Evolutionary conservation across 306 rosid genomes (phyloP).

Genomic region (Ochetophila trinervis): DNA sequence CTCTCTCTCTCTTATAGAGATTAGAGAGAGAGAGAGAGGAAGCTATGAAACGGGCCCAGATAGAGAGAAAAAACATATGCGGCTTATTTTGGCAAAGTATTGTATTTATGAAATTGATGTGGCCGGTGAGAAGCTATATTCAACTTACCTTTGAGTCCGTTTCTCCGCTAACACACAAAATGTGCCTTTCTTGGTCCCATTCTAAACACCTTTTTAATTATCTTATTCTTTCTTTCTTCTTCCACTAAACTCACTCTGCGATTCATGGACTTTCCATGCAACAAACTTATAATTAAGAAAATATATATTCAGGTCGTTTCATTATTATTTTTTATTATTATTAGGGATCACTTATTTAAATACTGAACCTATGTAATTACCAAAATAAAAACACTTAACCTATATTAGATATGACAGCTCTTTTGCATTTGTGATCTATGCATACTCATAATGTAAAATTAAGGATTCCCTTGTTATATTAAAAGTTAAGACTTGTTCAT

Average conservation of each 20-base stretch:
- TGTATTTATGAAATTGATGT: slow-evolving; percentile 14
- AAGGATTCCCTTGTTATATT: too few species aligned
- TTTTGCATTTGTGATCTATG: too few species aligned
- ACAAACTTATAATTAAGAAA: background rate
- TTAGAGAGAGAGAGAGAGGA: slow-evolving; percentile 1
- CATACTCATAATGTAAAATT: too few species aligned
- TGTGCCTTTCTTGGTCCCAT: slow-evolving; percentile 32
- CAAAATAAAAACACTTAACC: too few species aligned
- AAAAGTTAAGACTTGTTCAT: too few species aligned
- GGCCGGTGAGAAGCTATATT: slow-evolving; percentile 59
- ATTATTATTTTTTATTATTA: too few species aligned
- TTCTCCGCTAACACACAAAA: slow-evolving; percentile 32
- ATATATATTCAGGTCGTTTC: too few species aligned
- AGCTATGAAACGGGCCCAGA: background rate
- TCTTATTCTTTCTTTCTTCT: background rate
- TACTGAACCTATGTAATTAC: too few species aligned
- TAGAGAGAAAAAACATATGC: slow-evolving; percentile 9
- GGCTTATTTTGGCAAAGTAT: slow-evolving; percentile 1
- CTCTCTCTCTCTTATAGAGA: background rate
- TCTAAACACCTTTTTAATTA: slow-evolving; percentile 8
- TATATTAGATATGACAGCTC: too few species aligned
- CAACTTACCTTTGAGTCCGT: slow-evolving; percentile 47
- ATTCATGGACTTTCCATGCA: slow-evolving; percentile 20
- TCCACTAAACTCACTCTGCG: slow-evolving; percentile 19
- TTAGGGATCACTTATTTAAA: too few species aligned